Evolutionary conservation across 2,329 filamentous ascomycete genomes (phyloP).

Genomic region (Fusarium udum): DNA sequence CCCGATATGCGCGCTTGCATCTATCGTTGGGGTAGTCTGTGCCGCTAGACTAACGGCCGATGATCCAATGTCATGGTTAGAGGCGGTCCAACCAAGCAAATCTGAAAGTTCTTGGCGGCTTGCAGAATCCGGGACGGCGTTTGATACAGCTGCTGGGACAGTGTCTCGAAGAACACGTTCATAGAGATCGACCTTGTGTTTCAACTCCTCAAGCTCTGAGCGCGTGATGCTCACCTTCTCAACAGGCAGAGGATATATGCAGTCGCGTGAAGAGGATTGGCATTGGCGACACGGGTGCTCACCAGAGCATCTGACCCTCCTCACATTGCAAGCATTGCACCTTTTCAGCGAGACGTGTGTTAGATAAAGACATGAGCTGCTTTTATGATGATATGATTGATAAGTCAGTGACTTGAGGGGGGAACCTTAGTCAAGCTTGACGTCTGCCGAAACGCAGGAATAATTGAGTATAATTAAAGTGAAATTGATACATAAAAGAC

Average conservation of each 20-base stretch:
- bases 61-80: slow-evolving; percentile 15
- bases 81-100: slow-evolving; percentile 37
- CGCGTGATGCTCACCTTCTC: slow-evolving; percentile 56
- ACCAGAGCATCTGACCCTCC: slow-evolving; percentile 63
- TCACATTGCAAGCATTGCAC: slow-evolving; percentile 63
- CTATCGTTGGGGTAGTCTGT: slow-evolving; percentile 12
- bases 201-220: slow-evolving; percentile 54
- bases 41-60: slow-evolving; percentile 9
- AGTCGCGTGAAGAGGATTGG: slow-evolving; percentile 54
- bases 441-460: neutral
- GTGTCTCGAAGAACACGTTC: slow-evolving; percentile 52
- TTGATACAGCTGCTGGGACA: slow-evolving; percentile 42
- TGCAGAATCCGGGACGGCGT: slow-evolving; percentile 42
- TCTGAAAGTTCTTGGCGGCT: slow-evolving; percentile 48
- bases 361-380: slow-evolving; percentile 18
- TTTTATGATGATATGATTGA: neutral
- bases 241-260: slow-evolving; percentile 56
- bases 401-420: neutral
- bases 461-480: neutral
- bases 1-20: slow-evolving; percentile 1
- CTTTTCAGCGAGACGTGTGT: slow-evolving; percentile 42
- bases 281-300: slow-evolving; percentile 60
- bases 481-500: neutral
- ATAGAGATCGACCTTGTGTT: slow-evolving; percentile 51
- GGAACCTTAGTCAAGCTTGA: neutral